Evolutionary conservation across 345 rosid genomes (phyloP), one percentile per base, ranked within the genome.

Genomic region (Corymbia maculata): DNA sequence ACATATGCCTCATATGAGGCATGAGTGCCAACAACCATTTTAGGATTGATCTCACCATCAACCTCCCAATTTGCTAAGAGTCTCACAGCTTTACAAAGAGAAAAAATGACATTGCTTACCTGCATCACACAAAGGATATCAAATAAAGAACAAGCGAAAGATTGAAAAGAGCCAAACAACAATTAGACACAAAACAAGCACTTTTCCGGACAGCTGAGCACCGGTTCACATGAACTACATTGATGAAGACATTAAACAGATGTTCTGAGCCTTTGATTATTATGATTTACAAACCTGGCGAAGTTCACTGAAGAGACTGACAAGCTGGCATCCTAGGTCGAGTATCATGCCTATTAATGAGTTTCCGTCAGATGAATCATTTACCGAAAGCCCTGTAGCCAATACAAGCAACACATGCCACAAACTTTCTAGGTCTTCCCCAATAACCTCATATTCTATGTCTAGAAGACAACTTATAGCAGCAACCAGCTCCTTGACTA

Each of bases 391-490:
- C 68, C 91, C 93, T 89, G 90, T 85, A 89, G 91, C 92, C 93
- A 95, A 88, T 52, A 94, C 93, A 91, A 98, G 91, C 87, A 95
- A 86, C 91, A 94, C 89, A 55, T 89, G 88, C 97, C 98, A 98
- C 90, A 97, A 88, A 82, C 93, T 92, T 87, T 92, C 90, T 85
- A 94, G 92, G 90, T 97, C 97, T 93, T 91, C 92, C 87, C 92
- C 97, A 86, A 95, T 87, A 86, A 98, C 96, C 88, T 96, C 94
- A 89, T 95, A 95, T 88, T 97, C 99, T 89, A 97, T 95, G 89
- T 93, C 97, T 91, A 98, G 88, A 87, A 97, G 82, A 91, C 88
- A 93, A 87, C 95, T 95, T 13, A 94, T 70, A 86, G 96, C 93
- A 90, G 89, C 90, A 89, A 95, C 70, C 84, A 95, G 90, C 92